These are phyloP conservation scores for Moesziomyces globuligerus DNA, from an alignment of 1,284 basidiomycete species.

Conservation along the genomic window DNA sequence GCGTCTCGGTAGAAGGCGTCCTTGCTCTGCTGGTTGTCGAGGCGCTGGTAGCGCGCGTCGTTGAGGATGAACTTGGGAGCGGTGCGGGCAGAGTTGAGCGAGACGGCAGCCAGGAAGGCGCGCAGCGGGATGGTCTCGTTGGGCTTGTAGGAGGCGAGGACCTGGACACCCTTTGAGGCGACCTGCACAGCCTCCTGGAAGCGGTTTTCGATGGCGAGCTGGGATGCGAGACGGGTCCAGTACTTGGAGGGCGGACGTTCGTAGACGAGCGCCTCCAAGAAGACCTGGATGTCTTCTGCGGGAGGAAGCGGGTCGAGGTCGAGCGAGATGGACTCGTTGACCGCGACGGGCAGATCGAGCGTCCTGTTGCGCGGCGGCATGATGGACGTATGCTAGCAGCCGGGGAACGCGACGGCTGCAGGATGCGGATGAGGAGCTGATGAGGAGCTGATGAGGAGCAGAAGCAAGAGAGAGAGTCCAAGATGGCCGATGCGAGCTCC, in stretches of 20 bases:
- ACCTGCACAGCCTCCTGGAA: slow-evolving; percentile 49
- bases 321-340: slow-evolving; percentile 57
- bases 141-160: slow-evolving; percentile 48
- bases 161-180: slow-evolving; percentile 45
- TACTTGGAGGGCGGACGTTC: slow-evolving; percentile 54
- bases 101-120: slow-evolving; percentile 53
- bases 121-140: slow-evolving; percentile 49
- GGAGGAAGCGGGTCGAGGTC: slow-evolving; percentile 59
- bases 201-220: slow-evolving; percentile 52
- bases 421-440: too few species aligned
- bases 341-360: slow-evolving; percentile 57
- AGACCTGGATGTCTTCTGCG: slow-evolving; percentile 57
- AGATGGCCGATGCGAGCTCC: too few species aligned
- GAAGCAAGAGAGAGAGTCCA: too few species aligned
- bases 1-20: slow-evolving; percentile 48
- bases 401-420: background rate
- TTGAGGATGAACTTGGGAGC: slow-evolving; percentile 60
- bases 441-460: too few species aligned
- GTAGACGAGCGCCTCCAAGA: slow-evolving; percentile 56
- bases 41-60: slow-evolving; percentile 58
- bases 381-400: slow-evolving; percentile 3
- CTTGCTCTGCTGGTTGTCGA: slow-evolving; percentile 41
- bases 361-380: slow-evolving; percentile 47
- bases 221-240: slow-evolving; percentile 58
- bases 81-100: slow-evolving; percentile 43